Base-by-base conservation (phyloP, 805 yeast genomes). In the Candida palmyrensis region DNA sequence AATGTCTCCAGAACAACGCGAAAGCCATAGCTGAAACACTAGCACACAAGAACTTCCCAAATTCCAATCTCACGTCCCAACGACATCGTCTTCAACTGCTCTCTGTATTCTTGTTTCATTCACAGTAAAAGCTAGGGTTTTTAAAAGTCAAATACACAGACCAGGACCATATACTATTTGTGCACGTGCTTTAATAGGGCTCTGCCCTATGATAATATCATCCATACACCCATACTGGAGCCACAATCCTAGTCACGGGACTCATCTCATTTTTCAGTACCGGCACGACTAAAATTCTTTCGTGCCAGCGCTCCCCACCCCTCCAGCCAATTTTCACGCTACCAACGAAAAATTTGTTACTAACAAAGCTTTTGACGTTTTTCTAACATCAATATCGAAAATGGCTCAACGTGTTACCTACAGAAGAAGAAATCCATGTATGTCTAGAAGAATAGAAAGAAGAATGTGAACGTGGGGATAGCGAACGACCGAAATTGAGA, bases 391-490 rank as follows among this genome's bases (percentile, higher is more conserved):
- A 31, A 28, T 33, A 34, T 17, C 15, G 17, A 75, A 63, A 75
- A 92, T 92, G 98, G 98, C 96, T 71, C 95, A 88, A 77, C 90
- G 98, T 82, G 94, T 89, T 73, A 88, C 97, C 57, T 89, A 79
- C 85, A 87, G 97, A 83, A 87, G 95, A 81, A 86, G 95, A 82
- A 89, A 88, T 73, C 96, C 97, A 76, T 89, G 68, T 63, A 62
- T 62, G 69, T 62, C 40, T 47, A 17, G 18, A 33, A 11, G 11
- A n/a, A n/a, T n/a, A n/a, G n/a, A n/a, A n/a, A n/a, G n/a, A n/a
- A n/a, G n/a, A n/a, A n/a, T n/a, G n/a, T n/a, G n/a, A n/a, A n/a
- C n/a, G n/a, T n/a, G n/a, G n/a, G n/a, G n/a, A n/a, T n/a, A n/a
- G n/a, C n/a, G n/a, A n/a, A n/a, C n/a, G n/a, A n/a, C n/a, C n/a